Percentiles rank a stretch among this genome's conserved stretches.
These are phyloP conservation scores for Catharanthus roseus DNA, from an alignment of 257 asterid species.

Conservation along the genomic window DNA sequence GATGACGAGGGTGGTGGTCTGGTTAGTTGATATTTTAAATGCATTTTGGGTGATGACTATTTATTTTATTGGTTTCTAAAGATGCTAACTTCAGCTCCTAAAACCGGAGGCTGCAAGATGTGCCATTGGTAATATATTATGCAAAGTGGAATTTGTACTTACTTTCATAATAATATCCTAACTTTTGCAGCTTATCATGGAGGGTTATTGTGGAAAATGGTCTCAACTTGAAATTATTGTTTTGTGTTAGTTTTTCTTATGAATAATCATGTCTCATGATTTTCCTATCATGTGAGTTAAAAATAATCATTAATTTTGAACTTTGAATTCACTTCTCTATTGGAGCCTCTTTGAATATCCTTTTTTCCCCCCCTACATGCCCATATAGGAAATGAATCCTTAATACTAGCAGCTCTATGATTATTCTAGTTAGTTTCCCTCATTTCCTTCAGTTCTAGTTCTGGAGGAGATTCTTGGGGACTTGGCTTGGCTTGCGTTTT, in stretches of 20 bases:
- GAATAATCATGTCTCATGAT: too few relatives aligned
- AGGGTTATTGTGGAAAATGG: not conserved
- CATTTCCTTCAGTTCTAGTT: not conserved
- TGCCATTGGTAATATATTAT: not conserved
- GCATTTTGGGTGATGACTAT: not conserved
- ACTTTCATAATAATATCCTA: not conserved
- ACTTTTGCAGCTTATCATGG: not conserved
- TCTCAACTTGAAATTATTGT: not conserved
- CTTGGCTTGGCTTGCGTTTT: not conserved
- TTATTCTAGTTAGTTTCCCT: not conserved
- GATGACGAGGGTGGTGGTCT: conserved; percentile 99
- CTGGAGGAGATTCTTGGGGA: not conserved
- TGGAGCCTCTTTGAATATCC: not conserved
- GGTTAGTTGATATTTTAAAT: conserved; percentile 44
- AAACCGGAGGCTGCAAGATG: too few relatives aligned
- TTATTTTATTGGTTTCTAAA: not conserved
- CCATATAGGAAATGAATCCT: not conserved
- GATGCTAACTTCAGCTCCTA: not conserved
- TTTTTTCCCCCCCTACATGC: not conserved
- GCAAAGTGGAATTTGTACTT: not conserved
- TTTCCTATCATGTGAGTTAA: not conserved
- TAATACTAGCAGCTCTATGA: not conserved
- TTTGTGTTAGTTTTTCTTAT: not conserved
- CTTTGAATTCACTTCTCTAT: not conserved
- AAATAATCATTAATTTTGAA: not conserved